A percentile compares a stretch with the other conserved stretches of the same genome.
Conservation (phyloP, 1,284 basidiomycete genomes). For the Tranzscheliella williamsii region DNA sequence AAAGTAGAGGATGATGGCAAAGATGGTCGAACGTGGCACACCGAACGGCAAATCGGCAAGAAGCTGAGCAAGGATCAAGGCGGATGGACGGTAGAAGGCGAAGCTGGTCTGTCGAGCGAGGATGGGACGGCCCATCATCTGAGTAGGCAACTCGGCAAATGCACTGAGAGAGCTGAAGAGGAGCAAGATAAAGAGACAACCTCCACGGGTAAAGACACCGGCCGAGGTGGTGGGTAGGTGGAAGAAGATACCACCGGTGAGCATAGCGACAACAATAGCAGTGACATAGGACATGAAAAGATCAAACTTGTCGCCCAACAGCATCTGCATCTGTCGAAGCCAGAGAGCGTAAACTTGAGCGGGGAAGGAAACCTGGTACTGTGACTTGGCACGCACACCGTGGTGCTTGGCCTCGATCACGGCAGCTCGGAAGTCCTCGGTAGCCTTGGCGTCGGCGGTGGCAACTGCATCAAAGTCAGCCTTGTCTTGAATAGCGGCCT, state of each 20-base stretch:
- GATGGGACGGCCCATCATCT: slow-evolving; percentile 49
- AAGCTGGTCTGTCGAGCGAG: slow-evolving; percentile 42
- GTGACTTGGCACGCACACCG: slow-evolving; percentile 79
- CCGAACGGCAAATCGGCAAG: slow-evolving; percentile 62
- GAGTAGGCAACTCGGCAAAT: slow-evolving; percentile 45
- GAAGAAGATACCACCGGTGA: slow-evolving; percentile 83
- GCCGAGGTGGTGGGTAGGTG: slow-evolving; percentile 62
- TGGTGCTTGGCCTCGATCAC: slow-evolving; percentile 79
- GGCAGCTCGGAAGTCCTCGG: slow-evolving; percentile 72
- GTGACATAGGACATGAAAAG: slow-evolving; percentile 65
- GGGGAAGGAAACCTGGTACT: slow-evolving; percentile 76
- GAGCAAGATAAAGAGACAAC: slow-evolving; percentile 72
- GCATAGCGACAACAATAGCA: slow-evolving; percentile 68
- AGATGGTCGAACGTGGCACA: slow-evolving; percentile 61
- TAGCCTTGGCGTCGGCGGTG: slow-evolving; percentile 68
- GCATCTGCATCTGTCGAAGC: slow-evolving; percentile 75
- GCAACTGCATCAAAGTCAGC: slow-evolving; percentile 71
- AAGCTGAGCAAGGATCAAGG: slow-evolving; percentile 45
- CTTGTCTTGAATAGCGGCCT: slow-evolving; percentile 64
- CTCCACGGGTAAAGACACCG: slow-evolving; percentile 77
- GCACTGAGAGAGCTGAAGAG: slow-evolving; percentile 63
- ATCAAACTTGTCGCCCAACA: slow-evolving; percentile 80
- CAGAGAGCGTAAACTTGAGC: slow-evolving; percentile 67
- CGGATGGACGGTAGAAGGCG: slow-evolving; percentile 58
- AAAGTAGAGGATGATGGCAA: slow-evolving; percentile 61